Conservation (phyloP, 2,329 filamentous ascomycete genomes). For the Stagonosporopsis vannaccii region DNA sequence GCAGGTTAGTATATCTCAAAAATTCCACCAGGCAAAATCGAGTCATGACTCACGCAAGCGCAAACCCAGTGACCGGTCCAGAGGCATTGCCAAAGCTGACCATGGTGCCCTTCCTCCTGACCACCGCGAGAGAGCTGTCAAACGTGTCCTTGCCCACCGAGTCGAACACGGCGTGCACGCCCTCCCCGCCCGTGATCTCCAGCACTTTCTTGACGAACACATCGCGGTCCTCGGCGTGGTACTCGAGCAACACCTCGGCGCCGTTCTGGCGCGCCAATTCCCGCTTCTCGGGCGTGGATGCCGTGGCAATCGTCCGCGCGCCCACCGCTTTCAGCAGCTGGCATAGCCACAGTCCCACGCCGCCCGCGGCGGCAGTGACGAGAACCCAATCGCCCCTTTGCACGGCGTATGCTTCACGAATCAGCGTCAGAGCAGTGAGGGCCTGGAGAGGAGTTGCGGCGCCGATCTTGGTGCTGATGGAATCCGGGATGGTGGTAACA, state of each 20-base stretch:
- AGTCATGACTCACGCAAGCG: slow-evolving; percentile 63
- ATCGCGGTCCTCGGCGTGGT: slow-evolving; percentile 61
- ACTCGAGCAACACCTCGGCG: slow-evolving; percentile 76
- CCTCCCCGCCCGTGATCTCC: slow-evolving; percentile 74
- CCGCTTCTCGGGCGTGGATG: slow-evolving; percentile 75
- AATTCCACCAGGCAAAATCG: no score
- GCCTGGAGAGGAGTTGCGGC: slow-evolving; percentile 80
- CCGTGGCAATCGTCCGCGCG: slow-evolving; percentile 81
- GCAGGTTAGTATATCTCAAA: slow-evolving; percentile 4
- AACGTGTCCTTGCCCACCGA: slow-evolving; percentile 87
- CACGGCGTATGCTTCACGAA: slow-evolving; percentile 75
- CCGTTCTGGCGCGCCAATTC: slow-evolving; percentile 73
- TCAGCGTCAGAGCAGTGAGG: slow-evolving; percentile 80
- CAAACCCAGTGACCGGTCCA: slow-evolving; percentile 76
- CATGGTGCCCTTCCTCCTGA: slow-evolving; percentile 79
- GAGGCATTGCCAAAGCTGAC: slow-evolving; percentile 83
- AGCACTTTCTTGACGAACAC: slow-evolving; percentile 59
- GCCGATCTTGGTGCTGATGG: slow-evolving; percentile 66
- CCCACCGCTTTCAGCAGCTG: slow-evolving; percentile 77
- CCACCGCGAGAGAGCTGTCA: slow-evolving; percentile 75
- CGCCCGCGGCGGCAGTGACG: slow-evolving; percentile 85
- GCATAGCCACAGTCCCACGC: slow-evolving; percentile 73
- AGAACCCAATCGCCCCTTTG: slow-evolving; percentile 81
- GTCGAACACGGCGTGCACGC: slow-evolving; percentile 82
- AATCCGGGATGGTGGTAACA: slow-evolving; percentile 69